A percentile compares a stretch with the other conserved stretches of the same genome.
These are phyloP conservation scores for Spiromastix sp. DNA, from an alignment of 2,329 filamentous ascomycete species.

Conservation along the genomic window DNA sequence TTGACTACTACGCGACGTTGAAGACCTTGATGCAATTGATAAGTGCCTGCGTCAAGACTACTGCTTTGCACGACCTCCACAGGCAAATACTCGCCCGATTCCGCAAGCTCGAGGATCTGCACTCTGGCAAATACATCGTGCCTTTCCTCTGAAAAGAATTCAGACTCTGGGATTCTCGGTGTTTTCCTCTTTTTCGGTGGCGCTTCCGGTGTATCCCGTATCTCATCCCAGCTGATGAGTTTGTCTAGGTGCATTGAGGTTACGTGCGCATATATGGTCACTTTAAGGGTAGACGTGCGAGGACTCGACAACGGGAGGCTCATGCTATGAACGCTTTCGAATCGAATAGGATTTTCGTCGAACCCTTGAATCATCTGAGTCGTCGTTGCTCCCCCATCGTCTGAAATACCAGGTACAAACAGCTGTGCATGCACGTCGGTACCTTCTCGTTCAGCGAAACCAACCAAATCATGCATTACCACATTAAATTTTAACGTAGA, in stretches of 20 bases:
- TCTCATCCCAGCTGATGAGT: slow-evolving; percentile 96
- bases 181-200: slow-evolving; percentile 48
- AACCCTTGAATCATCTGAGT: slow-evolving; percentile 92
- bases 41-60: slow-evolving; percentile 77
- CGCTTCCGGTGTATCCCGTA: slow-evolving; percentile 62
- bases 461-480: slow-evolving; percentile 91
- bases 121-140: slow-evolving; percentile 84
- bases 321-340: slow-evolving; percentile 98
- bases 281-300: slow-evolving; percentile 63
- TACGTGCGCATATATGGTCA: slow-evolving; percentile 85
- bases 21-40: slow-evolving; percentile 89
- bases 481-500: slow-evolving; percentile 97
- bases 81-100: slow-evolving; percentile 80
- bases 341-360: slow-evolving; percentile 82
- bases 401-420: slow-evolving; percentile 85
- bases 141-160: slow-evolving; percentile 87
- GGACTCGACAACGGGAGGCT: slow-evolving; percentile 74
- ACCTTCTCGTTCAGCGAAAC: slow-evolving; percentile 90
- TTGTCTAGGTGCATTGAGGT: slow-evolving; percentile 94
- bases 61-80: slow-evolving; percentile 85
- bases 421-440: slow-evolving; percentile 93
- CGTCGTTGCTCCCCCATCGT: slow-evolving; percentile 74
- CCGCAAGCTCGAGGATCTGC: slow-evolving; percentile 83
- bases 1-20: slow-evolving; percentile 81
- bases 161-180: slow-evolving; percentile 73